Conservation (phyloP, 2,329 filamentous ascomycete genomes). For the Trichoderma simmonsii region DNA sequence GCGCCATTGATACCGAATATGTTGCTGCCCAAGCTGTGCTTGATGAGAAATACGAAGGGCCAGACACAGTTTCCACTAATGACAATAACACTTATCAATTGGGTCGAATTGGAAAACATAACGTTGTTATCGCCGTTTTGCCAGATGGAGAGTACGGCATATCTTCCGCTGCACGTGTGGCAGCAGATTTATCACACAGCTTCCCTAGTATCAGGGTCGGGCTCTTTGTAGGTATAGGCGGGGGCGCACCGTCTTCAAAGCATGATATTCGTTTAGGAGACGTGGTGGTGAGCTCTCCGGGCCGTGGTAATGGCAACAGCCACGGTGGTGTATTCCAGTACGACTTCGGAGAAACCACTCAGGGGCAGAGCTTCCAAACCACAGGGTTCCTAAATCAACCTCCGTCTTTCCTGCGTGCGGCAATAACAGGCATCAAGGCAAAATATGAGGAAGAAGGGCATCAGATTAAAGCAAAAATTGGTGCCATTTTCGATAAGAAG, state of each 20-base stretch:
- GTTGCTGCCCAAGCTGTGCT: not conserved
- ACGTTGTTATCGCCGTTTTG: not conserved
- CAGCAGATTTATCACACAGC: not conserved
- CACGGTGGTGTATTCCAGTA: not conserved
- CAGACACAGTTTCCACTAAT: not conserved
- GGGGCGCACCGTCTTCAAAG: not conserved
- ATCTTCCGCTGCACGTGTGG: not conserved
- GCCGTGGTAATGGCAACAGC: not conserved
- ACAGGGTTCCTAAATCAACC: not conserved
- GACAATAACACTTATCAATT: not conserved
- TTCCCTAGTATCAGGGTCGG: no score
- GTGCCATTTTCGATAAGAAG: not conserved
- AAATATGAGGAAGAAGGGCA: not conserved
- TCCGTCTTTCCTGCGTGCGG: not conserved
- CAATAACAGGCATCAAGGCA: rapidly evolving
- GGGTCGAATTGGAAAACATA: not conserved
- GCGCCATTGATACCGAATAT: not conserved
- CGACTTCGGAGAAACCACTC: not conserved
- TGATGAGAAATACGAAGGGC: not conserved
- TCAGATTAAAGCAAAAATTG: not conserved
- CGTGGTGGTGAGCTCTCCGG: not conserved
- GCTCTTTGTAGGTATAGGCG: no score
- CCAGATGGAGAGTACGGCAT: not conserved
- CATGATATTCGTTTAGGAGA: not conserved
- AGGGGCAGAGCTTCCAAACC: not conserved